Evolutionary conservation across 495 filamentous ascomycete genomes (phyloP).

Genomic region (Aspergillus campestris): DNA sequence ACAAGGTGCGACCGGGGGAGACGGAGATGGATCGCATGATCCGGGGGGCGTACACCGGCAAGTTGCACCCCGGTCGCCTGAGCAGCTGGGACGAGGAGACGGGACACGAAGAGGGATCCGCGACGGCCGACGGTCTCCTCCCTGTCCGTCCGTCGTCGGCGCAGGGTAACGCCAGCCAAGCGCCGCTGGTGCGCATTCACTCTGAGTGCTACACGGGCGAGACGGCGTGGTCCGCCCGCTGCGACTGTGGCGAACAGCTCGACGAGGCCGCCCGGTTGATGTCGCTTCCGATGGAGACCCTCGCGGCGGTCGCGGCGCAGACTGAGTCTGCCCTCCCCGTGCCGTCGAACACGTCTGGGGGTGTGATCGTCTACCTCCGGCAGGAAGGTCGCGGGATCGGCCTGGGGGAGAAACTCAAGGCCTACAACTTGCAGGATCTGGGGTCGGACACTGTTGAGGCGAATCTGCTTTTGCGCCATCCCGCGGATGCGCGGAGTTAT

Average conservation of each 20-base stretch:
- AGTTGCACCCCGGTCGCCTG: constrained; percentile 76
- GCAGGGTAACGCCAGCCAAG: constrained; percentile 17
- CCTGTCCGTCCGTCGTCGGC: neutral
- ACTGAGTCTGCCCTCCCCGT: constrained; percentile 26
- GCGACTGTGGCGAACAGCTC: constrained; percentile 95
- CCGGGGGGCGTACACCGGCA: constrained; percentile 82
- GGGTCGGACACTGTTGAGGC: constrained; percentile 95
- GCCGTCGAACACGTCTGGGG: constrained; percentile 52
- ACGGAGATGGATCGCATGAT: constrained; percentile 96
- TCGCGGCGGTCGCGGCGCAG: constrained; percentile 25
- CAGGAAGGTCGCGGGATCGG: constrained; percentile 97
- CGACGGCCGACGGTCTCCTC: constrained; percentile 3
- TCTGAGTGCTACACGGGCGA: constrained; percentile 98
- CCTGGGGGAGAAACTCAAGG: constrained; percentile 89
- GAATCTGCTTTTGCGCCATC: constrained; percentile 83
- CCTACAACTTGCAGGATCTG: constrained; percentile 94
- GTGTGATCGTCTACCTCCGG: constrained; percentile 88
- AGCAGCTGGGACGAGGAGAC: constrained; percentile 50
- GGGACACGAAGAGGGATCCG: constrained; percentile 3
- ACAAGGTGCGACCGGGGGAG: constrained; percentile 74
- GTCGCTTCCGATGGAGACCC: constrained; percentile 55
- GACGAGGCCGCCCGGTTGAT: constrained; percentile 94
- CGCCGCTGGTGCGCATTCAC: constrained; percentile 86
- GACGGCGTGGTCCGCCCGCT: constrained; percentile 94
- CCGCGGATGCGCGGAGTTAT: constrained; percentile 89